Base-by-base conservation (phyloP, 495 filamentous ascomycete genomes). In the Hypoxylon trugodes region DNA sequence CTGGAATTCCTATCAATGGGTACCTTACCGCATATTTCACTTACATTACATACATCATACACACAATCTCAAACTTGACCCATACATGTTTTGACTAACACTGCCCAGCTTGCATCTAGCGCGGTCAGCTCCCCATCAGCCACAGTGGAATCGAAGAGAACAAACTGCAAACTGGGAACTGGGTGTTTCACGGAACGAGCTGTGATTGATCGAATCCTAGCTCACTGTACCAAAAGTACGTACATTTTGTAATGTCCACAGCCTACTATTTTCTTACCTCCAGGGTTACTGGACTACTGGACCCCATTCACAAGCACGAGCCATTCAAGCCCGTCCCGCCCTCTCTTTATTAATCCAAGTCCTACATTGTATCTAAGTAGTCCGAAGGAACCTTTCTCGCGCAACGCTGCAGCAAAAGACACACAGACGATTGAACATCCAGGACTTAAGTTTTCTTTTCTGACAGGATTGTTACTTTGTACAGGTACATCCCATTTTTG, bases 321-420 rank as follows among this genome's bases (percentile, higher is more conserved):
- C n/a, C n/a, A 25, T 30, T 36, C 50, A 24, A 60, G 38, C 50
- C 38, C 41, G 26, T 59, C 35, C 61, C 58, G 51, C 51, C n/a
- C 57, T 61, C 47, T 58, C 58, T 61, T 61, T 66, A 66, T 61
- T 61, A 67, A 67, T 33, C 51, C 40, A 61, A 61, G 58, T 67
- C 64, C 64, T 66, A 57, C 10, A 25, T 22, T 52, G n/a, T n/a
- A n/a, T n/a, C n/a, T n/a, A n/a, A n/a, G 46, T 15, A 50, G 40
- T 45, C 26, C 36, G 40, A 53, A 59, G 61, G 61, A 63, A 53
- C 37, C 37, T n/a, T n/a, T n/a, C n/a, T 28, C 43, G 43, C 48
- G 12, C 48, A 47, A 15, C 45, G 50, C 37, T 25, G 56, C 56
- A 60, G 47, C 22, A 40, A 35, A 24, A 47, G n/a, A 37, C 22